Evolutionary conservation across 139 green algal species (phyloP), one percentile per base, ranked within the genome.

Genomic region (Volvox reticuliferus): DNA sequence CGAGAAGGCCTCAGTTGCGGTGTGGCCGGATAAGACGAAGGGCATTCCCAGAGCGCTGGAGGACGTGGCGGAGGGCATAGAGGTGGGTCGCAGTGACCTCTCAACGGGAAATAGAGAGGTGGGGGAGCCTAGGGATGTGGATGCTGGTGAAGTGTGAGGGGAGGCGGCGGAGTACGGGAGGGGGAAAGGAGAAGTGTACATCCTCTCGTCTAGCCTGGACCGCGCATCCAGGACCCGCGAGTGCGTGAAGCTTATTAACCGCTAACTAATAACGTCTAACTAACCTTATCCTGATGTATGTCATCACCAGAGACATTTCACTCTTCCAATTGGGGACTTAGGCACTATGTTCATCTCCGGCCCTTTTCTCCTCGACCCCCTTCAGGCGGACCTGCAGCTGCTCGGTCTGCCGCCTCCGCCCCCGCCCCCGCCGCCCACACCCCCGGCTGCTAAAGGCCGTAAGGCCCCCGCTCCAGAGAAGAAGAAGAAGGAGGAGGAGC

Each of bases 11-110:
- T 32, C 84, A 28, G 2, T 5, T 71, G 71, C 44, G 62, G 44
- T 35, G 44, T 89, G 85, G 85, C 85, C 85, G 50, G 69, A 82
- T 37, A 89, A 89, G 85, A 30, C 71, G 71, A 89, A 89, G 85
- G 85, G 85, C 2, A 79, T 89, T 36, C 85, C 85, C 37, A 26
- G 16, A 17, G 22, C 30, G 30, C 19, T 89, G 68, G 67, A 83
- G 71, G 85, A 89, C 44, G 71, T 89, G 85, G 44, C 71, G 69
- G 85, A 82, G 71, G n/a, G 6, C 18, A 24, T 89, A 0, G 83
- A 89, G 82, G 82, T 88, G 50, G 44, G 44, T 5, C 5, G 44
- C 44, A 55, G 44, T 9, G 9, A 55, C 44, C 44, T 55, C 44
- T 5, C 5, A 1, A 16, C 26, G 79, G 44, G 44, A 26, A 22